Base-by-base conservation (phyloP, 1,139 yeast species). In the Hansenula sp. region DNA sequence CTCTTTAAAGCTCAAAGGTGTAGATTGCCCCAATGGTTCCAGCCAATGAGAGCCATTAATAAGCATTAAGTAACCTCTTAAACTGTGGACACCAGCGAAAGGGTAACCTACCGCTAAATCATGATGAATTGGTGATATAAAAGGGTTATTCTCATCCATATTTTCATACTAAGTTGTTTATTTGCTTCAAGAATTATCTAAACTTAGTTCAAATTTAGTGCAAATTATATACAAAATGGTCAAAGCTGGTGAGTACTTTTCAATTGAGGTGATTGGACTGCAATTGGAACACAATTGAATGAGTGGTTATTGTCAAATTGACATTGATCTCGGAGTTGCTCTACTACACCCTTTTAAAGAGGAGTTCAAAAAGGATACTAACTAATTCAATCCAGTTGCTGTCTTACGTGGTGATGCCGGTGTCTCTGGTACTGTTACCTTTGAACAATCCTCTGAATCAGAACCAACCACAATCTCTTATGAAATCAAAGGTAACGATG, bases 361-460 rank as follows among this genome's bases (percentile, higher is more conserved):
- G 13, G 15, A 35, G 10, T 28, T 13, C 13, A 28, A 7, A 4
- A 10, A 25, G 13, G 12, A 13, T 17, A 34, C 48, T 42, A 46
- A 42, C 46, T 19, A 31, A 36, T 31, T 54, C 43, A 53, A 55
- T 41, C 61, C 69, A 80, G 97, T 93, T 68, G 98, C 98, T 68
- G 95, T 93, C 59, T 74, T 93, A 60, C 89, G 96, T 76, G 99
- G 99, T 60, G 96, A 90, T 67, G 79, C 95, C 48, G 81, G 81
- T 59, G 96, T 93, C 59, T 67, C 82, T 53, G 99, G 99, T 64
- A 71, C 77, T 54, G 97, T 93, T 59, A 70, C 76, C 55, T 90
- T 93, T 62, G 95, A 86, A 70, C 99, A 93, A 76, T 61, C 71
- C 42, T 60, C 84, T 43, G 96, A 87, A 68, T 62, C 74, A 44